These are phyloP conservation scores for Acanthamoeba sp. DNA, from an alignment of 208 protist species.

Conservation along the genomic window DNA sequence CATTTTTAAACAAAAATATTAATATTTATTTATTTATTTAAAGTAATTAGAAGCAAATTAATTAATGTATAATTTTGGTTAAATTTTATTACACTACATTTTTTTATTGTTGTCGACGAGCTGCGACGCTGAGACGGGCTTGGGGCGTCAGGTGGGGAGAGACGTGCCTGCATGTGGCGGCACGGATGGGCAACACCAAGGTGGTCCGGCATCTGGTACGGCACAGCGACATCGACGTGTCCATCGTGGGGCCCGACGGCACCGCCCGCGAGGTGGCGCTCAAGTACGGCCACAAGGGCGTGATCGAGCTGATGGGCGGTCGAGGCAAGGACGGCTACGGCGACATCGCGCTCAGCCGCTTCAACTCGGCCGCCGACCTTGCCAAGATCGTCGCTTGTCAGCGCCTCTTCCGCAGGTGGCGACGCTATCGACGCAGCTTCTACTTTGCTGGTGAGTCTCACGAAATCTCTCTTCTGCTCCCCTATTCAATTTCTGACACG, in stretches of 20 bases:
- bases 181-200: conserved; percentile 23
- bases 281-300: conserved; percentile 34
- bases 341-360: neutral
- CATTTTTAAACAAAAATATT: too few species aligned
- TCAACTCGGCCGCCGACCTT: neutral
- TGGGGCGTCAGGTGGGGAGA: neutral
- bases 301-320: conserved; percentile 29
- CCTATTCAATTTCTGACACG: too few species aligned
- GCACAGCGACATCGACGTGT: conserved; percentile 38
- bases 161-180: conserved; percentile 43
- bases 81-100: too few species aligned
- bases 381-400: neutral
- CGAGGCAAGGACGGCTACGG: conserved; percentile 20
- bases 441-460: neutral
- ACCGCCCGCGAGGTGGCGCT: conserved; percentile 30
- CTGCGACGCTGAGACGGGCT: neutral
- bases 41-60: too few species aligned
- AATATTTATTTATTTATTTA: too few species aligned
- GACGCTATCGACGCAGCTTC: conserved; percentile 39
- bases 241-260: conserved; percentile 5
- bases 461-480: too few species aligned
- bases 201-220: conserved; percentile 24
- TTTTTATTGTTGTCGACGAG: neutral
- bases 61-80: too few species aligned
- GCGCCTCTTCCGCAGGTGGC: conserved; percentile 25